These are phyloP conservation scores for Phytophthora tentaculata DNA, from an alignment of 352 stramenopile genomes.

Conservation along the genomic window DNA sequence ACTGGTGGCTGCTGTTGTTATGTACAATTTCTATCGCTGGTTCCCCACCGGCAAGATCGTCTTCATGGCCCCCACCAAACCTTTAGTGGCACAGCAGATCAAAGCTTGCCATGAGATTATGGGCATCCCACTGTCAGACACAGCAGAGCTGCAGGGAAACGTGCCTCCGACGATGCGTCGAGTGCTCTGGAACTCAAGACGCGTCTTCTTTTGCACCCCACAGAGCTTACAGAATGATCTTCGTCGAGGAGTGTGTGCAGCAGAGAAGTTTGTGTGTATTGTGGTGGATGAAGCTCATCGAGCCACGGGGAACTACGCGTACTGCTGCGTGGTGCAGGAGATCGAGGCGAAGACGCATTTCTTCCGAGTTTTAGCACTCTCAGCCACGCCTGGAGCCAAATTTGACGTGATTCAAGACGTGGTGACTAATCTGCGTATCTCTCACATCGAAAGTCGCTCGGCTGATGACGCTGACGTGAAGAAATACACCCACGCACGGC, in stretches of 20 bases:
- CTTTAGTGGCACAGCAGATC: constrained; percentile 98
- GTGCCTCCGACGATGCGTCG: constrained; percentile 71
- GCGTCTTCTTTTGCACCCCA: constrained; percentile 99
- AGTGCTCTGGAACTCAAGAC: constrained; percentile 91
- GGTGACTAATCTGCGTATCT: constrained; percentile 94
- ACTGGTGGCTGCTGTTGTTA: constrained; percentile 98
- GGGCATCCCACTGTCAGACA: constrained; percentile 92
- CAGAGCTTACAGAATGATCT: constrained; percentile 98
- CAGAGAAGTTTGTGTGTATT: constrained; percentile 93
- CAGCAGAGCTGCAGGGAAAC: constrained; percentile 86
- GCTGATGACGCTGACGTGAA: constrained; percentile 96
- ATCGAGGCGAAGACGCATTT: constrained; percentile 69
- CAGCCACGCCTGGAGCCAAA: constrained; percentile 96
- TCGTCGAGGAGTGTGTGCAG: constrained; percentile 72
- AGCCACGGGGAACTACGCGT: constrained; percentile 97
- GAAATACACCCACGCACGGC: constrained; percentile 82
- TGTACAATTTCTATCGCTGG: constrained; percentile 99
- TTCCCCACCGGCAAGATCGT: constrained; percentile 95
- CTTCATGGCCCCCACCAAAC: constrained; percentile 98
- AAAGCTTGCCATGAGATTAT: constrained; percentile 95
- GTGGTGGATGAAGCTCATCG: constrained; percentile 98
- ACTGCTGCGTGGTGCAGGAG: constrained; percentile 91
- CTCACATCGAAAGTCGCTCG: constrained; percentile 94
- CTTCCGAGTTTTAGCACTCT: constrained; percentile 95
- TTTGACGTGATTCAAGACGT: constrained; percentile 96